Evolutionary conservation across 805 yeast species (phyloP), one percentile per base, ranked within the genome.

Genomic region (Jamesozyma lodderae): DNA sequence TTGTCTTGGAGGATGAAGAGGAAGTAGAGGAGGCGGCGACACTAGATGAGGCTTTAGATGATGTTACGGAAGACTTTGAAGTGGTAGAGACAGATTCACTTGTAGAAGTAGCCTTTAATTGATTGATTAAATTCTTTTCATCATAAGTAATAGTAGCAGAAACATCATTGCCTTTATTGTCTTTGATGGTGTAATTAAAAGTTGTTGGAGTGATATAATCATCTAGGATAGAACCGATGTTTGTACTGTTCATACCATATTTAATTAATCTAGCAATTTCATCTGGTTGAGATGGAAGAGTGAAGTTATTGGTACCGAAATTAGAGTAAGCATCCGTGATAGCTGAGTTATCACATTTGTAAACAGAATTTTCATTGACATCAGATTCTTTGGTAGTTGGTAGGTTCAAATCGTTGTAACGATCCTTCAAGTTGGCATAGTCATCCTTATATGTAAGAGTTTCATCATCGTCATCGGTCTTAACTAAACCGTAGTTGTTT

Each of bases 401-500:
- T 22, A 67, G 52, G 2, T 55, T 21, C 10, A 67, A 43, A 20
- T 67, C 59, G 7, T 44, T 47, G 42, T 64, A 62, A 50, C 74
- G 73, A 4, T 51, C 41, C 44, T 68, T 57, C 41, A 81, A 68
- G 40, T 73, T 69, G 30, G 56, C 62, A 49, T 67, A 80, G 51
- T 81, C 90, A 0, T 58, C 54, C 34, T 61, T 59, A 29, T 62
- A 66, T 6, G 65, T 51, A 15, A 72, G 41, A 1, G 65, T 60
- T 21, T 70, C 68, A 36, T 71, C 69, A 19, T 52, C 43, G 27
- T 59, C 60, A 40, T 64, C 69, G 23, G 79, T 60, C 17, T 67
- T 60, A 27, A 80, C 86, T 44, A 88, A 71, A 16, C 96, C 96
- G 53, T 84, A 88, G 52, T 83, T 60, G 48, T 79, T 75, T 11